These are phyloP conservation scores for Tubosaeta sp. DNA, from an alignment of 768 basidiomycete genomes.

Conservation along the genomic window DNA sequence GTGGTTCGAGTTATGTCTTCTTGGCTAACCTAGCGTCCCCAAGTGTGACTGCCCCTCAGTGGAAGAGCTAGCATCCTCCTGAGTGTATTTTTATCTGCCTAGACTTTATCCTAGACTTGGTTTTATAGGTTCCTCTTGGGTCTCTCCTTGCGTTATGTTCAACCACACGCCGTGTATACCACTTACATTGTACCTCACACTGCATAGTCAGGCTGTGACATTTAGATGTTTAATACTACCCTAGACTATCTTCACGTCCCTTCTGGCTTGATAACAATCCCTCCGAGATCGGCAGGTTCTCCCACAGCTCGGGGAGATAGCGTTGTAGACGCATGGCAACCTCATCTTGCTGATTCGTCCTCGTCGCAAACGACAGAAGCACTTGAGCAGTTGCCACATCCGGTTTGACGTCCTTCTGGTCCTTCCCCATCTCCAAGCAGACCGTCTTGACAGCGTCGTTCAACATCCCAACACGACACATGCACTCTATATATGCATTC, in stretches of 20 bases:
- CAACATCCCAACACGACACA: slow-evolving; percentile 66
- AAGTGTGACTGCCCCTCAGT: slow-evolving; percentile 87
- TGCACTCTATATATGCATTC: slow-evolving; percentile 80
- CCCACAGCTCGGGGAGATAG: slow-evolving; percentile 37
- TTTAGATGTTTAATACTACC: slow-evolving; percentile 12
- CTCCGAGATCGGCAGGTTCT: slow-evolving; percentile 19
- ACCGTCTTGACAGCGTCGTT: slow-evolving; percentile 64
- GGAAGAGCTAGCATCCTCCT: slow-evolving; percentile 59
- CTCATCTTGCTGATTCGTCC: slow-evolving; percentile 38
- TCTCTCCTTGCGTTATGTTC: slow-evolving; percentile 52
- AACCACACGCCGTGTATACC: slow-evolving; percentile 53
- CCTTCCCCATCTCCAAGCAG: slow-evolving; percentile 59
- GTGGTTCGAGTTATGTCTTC: not conserved
- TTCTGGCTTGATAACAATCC: slow-evolving; percentile 18
- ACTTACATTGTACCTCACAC: slow-evolving; percentile 22
- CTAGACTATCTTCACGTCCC: slow-evolving; percentile 1
- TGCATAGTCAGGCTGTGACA: slow-evolving; percentile 10
- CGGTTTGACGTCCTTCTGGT: slow-evolving; percentile 41
- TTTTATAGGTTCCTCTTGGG: slow-evolving; percentile 44
- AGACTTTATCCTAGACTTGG: slow-evolving; percentile 22
- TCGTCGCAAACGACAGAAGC: slow-evolving; percentile 51
- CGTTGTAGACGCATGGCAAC: slow-evolving; percentile 44
- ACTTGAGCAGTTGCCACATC: slow-evolving; percentile 48
- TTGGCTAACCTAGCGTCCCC: slow-evolving; percentile 7
- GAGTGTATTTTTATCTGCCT: slow-evolving; percentile 14